A percentile compares a stretch with the other conserved stretches of the same genome.
phyloP scores from a whole-genome alignment of 192 early-diverging fungal species.

The Gryganskiella cystojenkinii region DNA sequence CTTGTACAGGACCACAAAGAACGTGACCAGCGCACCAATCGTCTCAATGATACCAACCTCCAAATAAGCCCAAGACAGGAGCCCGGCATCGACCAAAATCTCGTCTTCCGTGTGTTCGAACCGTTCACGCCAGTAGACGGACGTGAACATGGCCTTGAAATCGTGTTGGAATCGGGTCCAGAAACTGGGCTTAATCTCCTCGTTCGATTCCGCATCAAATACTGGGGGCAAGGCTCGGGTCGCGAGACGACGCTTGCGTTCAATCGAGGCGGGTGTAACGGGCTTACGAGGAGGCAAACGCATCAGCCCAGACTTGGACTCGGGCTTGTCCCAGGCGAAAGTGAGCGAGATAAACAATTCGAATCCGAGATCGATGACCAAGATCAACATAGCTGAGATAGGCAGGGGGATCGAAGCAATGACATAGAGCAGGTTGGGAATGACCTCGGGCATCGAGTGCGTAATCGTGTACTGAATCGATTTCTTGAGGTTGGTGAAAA shows the following conservation, averaged over 20 bases:
- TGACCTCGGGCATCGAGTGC: slow-evolving; percentile 90
- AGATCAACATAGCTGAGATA: slow-evolving; percentile 83
- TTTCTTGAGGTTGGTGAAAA: slow-evolving; percentile 96
- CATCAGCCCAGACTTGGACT: slow-evolving; percentile 83
- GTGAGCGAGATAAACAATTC: slow-evolving; percentile 87
- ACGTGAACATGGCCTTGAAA: slow-evolving; percentile 60
- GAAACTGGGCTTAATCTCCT: slow-evolving; percentile 45
- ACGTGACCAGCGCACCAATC: slow-evolving; percentile 74
- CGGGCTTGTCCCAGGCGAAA: slow-evolving; percentile 93
- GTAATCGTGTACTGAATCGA: slow-evolving; percentile 92
- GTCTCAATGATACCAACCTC: slow-evolving; percentile 86
- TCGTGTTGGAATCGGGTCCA: slow-evolving; percentile 22
- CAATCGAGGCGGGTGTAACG: slow-evolving; percentile 80
- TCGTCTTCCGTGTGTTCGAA: slow-evolving; percentile 84
- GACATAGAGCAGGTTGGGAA: slow-evolving; percentile 87
- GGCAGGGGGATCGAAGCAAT: slow-evolving; percentile 86
- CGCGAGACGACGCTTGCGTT: slow-evolving; percentile 65
- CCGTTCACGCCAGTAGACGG: slow-evolving; percentile 67
- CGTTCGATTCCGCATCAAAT: slow-evolving; percentile 63
- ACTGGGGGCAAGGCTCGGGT: slow-evolving; percentile 56
- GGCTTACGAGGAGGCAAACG: slow-evolving; percentile 89
- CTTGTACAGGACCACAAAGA: slow-evolving; percentile 83
- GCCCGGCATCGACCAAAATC: slow-evolving; percentile 82
- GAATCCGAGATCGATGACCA: slow-evolving; percentile 94
- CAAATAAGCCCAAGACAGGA: slow-evolving; percentile 87